These are phyloP conservation scores for Craterostigma plantagineum DNA, from an alignment of 257 asterid genomes.

Conservation along the genomic window DNA sequence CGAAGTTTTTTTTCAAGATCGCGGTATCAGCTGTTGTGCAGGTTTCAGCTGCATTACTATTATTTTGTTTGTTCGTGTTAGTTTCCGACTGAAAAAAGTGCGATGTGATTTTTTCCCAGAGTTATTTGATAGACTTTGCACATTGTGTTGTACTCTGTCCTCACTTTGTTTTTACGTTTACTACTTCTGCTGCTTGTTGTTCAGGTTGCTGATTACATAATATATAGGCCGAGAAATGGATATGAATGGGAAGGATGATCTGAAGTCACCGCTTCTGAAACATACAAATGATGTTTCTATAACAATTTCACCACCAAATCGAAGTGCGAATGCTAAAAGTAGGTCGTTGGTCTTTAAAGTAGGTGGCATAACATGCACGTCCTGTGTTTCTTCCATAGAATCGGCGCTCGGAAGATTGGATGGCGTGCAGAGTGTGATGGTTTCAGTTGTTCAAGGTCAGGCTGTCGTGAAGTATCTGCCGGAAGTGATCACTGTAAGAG, in stretches of 20 bases:
- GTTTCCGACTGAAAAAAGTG: no score
- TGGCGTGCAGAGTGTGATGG: conserved; percentile 52
- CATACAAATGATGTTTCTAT: conserved; percentile 30
- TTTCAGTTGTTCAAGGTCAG: conserved; percentile 87
- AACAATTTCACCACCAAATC: conserved; percentile 15
- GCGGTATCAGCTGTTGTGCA: no score
- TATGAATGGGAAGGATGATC: conserved; percentile 36
- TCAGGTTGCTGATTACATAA: conserved; percentile 11
- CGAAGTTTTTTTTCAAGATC: no score
- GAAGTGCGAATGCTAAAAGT: conserved; percentile 23
- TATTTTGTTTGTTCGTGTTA: no score
- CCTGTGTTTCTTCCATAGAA: conserved; percentile 79
- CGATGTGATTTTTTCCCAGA: no score
- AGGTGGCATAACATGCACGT: conserved; percentile 69
- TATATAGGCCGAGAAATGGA: conserved; percentile 28
- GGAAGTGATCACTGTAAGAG: conserved; percentile 45
- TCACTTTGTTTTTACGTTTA: no score
- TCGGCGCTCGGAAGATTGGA: conserved; percentile 49
- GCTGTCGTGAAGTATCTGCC: conserved; percentile 82
- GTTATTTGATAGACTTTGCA: no score
- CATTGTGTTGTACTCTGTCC: no score
- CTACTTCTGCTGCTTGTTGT: no score
- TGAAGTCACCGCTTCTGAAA: conserved; percentile 56
- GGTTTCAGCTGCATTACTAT: no score
- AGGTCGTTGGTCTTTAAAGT: conserved; percentile 71